These are phyloP conservation scores for Hemileccinum rubropunctum DNA, from an alignment of 768 basidiomycete genomes.

Conservation along the genomic window DNA sequence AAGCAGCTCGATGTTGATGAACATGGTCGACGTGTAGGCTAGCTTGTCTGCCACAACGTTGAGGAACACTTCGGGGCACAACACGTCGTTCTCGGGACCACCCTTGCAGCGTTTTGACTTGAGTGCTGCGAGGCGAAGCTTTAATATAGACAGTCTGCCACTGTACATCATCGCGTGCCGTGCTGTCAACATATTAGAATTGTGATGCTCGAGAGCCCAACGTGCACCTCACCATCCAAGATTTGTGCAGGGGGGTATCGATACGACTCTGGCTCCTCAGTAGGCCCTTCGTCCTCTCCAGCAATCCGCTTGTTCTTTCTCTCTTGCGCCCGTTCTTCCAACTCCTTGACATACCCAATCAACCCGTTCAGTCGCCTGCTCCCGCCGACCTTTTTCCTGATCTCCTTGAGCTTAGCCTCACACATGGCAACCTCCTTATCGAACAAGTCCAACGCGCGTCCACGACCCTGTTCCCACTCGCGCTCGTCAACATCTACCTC, in stretches of 20 bases:
- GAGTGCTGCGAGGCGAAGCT: conserved; percentile 80
- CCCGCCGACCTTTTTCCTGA: conserved; percentile 87
- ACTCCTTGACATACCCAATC: conserved; percentile 73
- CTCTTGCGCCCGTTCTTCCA: conserved; percentile 78
- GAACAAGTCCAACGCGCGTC: conserved; percentile 71
- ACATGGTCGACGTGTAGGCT: conserved; percentile 94
- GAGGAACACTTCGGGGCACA: conserved; percentile 97
- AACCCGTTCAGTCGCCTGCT: conserved; percentile 71
- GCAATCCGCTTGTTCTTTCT: conserved; percentile 52
- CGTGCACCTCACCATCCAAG: conserved; percentile 68
- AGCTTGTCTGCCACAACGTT: conserved; percentile 96
- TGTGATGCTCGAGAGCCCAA: background rate
- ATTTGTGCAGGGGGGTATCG: conserved; percentile 90
- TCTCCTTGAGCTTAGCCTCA: conserved; percentile 82
- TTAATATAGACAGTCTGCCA: conserved; percentile 79
- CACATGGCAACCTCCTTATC: conserved; percentile 84
- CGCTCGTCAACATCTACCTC: conserved; percentile 91
- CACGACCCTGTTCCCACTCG: conserved; percentile 89
- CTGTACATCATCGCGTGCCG: conserved; percentile 89
- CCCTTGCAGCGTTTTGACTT: conserved; percentile 85
- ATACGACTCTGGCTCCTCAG: conserved; percentile 68
- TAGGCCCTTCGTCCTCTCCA: conserved; percentile 34
- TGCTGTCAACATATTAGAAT: conserved; percentile 44
- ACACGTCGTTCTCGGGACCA: conserved; percentile 82
- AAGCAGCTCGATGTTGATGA: conserved; percentile 97